A percentile compares a stretch with the other conserved stretches of the same genome.
Evolutionary conservation across 2,329 filamentous ascomycete genomes (phyloP).

Genomic region (Penicillium hesseltinei): DNA sequence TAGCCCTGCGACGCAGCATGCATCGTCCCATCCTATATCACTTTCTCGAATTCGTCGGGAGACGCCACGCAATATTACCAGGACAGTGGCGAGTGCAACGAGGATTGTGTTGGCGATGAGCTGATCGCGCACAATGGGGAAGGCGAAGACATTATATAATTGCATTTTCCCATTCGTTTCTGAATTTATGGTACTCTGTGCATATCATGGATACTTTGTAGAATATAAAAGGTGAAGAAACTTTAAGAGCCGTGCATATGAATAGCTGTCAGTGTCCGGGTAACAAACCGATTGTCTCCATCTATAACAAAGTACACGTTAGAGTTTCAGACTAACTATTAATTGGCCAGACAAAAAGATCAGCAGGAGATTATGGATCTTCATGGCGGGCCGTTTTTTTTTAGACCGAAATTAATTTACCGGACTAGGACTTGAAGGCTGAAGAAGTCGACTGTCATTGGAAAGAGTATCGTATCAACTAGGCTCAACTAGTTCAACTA

Average conservation of each 20-base stretch:
- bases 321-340: neutral
- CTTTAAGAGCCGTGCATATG: neutral
- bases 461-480: neutral
- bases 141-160: slow-evolving; percentile 16
- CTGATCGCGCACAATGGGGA: slow-evolving; percentile 17
- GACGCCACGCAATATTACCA: slow-evolving; percentile 24
- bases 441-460: neutral
- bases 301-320: neutral
- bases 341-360: neutral
- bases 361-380: neutral
- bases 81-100: slow-evolving; percentile 26
- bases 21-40: slow-evolving; percentile 34
- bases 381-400: neutral
- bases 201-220: too few species aligned
- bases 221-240: neutral
- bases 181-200: too few species aligned
- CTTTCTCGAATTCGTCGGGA: slow-evolving; percentile 28
- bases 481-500: neutral
- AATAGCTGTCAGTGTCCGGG: neutral
- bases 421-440: neutral
- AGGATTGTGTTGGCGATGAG: slow-evolving; percentile 25
- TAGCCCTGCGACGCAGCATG: slow-evolving; percentile 23
- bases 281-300: neutral
- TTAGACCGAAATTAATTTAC: neutral
- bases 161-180: neutral